These are phyloP conservation scores for Microdochium trichocladiopsis DNA, from an alignment of 2,329 filamentous ascomycete species.

Conservation along the genomic window DNA sequence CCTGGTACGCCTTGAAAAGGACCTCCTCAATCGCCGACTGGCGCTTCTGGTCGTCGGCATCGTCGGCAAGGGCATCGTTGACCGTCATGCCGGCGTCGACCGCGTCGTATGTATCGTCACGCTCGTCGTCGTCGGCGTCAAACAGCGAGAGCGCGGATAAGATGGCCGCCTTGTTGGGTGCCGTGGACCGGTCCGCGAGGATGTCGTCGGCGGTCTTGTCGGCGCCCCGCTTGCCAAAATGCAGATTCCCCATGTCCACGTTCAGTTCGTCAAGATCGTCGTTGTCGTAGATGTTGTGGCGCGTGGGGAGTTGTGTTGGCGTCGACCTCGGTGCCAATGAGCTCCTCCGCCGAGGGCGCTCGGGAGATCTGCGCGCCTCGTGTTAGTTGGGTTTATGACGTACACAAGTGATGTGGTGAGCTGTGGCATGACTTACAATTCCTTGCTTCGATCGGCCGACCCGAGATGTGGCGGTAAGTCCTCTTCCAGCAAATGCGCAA, in stretches of 20 bases:
- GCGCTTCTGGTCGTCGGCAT: slow-evolving; percentile 33
- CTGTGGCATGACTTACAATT: slow-evolving; percentile 38
- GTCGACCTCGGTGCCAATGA: slow-evolving; percentile 52
- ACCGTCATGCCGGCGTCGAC: slow-evolving; percentile 88
- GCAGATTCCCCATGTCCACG: slow-evolving; percentile 60
- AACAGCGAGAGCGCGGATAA: slow-evolving; percentile 82
- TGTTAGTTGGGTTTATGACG: neutral
- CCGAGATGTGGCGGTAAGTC: slow-evolving; percentile 65
- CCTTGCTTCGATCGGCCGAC: slow-evolving; percentile 54
- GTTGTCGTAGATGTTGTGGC: slow-evolving; percentile 71
- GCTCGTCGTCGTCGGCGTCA: slow-evolving; percentile 90
- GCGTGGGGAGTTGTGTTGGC: slow-evolving; percentile 45
- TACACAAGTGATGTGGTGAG: neutral
- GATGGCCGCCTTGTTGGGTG: slow-evolving; percentile 77
- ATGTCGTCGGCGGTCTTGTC: slow-evolving; percentile 64
- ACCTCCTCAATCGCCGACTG: slow-evolving; percentile 57
- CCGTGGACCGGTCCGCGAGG: slow-evolving; percentile 55
- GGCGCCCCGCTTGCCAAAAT: slow-evolving; percentile 67
- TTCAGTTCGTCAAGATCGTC: slow-evolving; percentile 72
- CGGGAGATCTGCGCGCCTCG: slow-evolving; percentile 13
- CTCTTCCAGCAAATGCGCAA: slow-evolving; percentile 74
- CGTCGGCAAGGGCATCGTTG: slow-evolving; percentile 57
- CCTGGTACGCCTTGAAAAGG: slow-evolving; percentile 67
- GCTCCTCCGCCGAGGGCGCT: slow-evolving; percentile 7
- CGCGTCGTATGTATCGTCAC: slow-evolving; percentile 93